phyloP scores from a whole-genome alignment of 2,329 filamentous ascomycete species.

The Neopestalotiopsis rosae region DNA sequence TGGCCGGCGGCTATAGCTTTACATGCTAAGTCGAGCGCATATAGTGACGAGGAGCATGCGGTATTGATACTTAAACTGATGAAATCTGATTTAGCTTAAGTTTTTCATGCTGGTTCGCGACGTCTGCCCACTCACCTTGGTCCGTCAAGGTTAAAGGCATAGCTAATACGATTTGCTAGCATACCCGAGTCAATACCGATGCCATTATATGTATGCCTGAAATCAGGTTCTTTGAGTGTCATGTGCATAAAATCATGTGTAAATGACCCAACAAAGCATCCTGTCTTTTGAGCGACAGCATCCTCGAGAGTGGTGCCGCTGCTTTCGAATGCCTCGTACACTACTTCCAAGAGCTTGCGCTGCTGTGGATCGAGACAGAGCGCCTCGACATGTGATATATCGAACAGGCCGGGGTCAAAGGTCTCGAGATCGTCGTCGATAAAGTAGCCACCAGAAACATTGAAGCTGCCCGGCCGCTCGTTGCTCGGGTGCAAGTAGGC shows the following conservation, averaged over 20 bases:
- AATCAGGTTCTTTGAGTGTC: neutral
- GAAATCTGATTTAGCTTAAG: no score
- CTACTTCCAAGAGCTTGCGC: neutral
- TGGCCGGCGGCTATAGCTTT: slow-evolving; percentile 23
- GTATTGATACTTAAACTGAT: slow-evolving; percentile 24
- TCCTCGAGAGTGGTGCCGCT: neutral
- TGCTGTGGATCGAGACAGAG: neutral
- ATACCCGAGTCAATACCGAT: neutral
- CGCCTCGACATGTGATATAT: neutral
- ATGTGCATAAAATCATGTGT: neutral
- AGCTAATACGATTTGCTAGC: neutral
- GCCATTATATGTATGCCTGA: neutral
- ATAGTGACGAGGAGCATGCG: slow-evolving; percentile 37
- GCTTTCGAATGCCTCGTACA: neutral
- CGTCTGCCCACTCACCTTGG: neutral
- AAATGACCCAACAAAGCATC: neutral
- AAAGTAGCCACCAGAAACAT: neutral
- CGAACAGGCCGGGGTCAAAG: neutral
- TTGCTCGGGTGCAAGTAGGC: neutral
- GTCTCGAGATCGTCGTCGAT: neutral
- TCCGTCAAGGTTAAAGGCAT: neutral
- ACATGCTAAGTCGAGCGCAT: slow-evolving; percentile 27
- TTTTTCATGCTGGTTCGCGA: no score
- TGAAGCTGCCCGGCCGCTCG: neutral
- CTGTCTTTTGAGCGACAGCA: neutral